These are phyloP conservation scores for Adansonia grandidieri DNA, from an alignment of 441 rosid genomes.

Conservation along the genomic window DNA sequence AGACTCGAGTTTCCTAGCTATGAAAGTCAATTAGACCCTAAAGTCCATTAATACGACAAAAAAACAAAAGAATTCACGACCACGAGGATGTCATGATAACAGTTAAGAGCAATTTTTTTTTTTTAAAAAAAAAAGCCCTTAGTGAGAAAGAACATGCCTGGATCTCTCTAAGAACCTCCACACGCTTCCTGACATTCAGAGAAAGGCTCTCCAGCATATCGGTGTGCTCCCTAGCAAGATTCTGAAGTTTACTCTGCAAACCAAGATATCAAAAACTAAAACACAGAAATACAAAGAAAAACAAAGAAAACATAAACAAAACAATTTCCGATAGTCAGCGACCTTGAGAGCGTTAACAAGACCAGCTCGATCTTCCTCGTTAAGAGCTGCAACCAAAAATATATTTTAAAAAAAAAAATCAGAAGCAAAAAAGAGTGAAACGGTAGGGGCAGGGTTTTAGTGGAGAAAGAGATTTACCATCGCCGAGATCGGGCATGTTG, in stretches of 20 bases:
- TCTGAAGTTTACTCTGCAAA: slow-evolving; percentile 74
- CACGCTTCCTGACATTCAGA: slow-evolving; percentile 70
- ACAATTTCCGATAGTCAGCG: slow-evolving; percentile 8
- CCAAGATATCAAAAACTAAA: not conserved
- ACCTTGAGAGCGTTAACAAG: slow-evolving; percentile 73
- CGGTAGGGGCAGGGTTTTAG: slow-evolving; percentile 8
- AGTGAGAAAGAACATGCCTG: slow-evolving; percentile 49
- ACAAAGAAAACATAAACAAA: not conserved
- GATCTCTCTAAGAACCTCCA: slow-evolving; percentile 77
- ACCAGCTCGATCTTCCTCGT: slow-evolving; percentile 67
- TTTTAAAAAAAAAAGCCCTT: not conserved
- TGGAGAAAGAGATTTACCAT: slow-evolving; percentile 40
- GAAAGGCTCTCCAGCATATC: slow-evolving; percentile 66
- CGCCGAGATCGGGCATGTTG: slow-evolving; percentile 66
- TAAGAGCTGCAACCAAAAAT: slow-evolving; percentile 50
- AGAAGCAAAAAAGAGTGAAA: not conserved
- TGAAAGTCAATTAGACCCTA: not conserved
- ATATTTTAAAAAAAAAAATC: not conserved
- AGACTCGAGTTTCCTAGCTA: not conserved
- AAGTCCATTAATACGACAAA: not conserved
- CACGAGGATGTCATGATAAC: not conserved
- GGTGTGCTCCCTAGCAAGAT: slow-evolving; percentile 68
- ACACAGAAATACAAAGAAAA: not conserved
- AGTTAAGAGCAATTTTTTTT: not conserved
- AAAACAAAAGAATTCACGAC: not conserved